Conservation (phyloP, 106 monocot species). For the Xerophyta viscosa region DNA sequence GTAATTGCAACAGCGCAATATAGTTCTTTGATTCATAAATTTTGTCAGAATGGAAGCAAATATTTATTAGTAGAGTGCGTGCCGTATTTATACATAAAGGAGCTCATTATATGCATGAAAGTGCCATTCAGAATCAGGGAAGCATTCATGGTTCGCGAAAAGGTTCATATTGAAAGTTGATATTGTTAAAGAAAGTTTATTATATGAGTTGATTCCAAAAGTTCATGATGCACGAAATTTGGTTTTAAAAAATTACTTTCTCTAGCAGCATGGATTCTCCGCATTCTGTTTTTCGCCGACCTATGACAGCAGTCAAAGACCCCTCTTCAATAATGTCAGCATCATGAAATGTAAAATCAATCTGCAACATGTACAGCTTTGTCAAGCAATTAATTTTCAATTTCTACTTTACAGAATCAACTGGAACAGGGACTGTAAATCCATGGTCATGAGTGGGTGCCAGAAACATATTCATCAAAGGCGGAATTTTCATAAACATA, state of each 20-base stretch:
- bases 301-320: constrained; percentile 44
- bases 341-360: constrained; percentile 79
- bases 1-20: background rate
- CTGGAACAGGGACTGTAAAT: background rate
- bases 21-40: background rate
- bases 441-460: background rate
- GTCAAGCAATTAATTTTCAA: background rate
- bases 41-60: no score
- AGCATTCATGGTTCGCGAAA: no score
- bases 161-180: no score
- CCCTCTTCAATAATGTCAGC: constrained; percentile 69
- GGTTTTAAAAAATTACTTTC: constrained; percentile 40
- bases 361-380: constrained; percentile 17
- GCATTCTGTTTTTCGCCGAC: constrained; percentile 46
- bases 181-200: no score
- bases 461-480: no score
- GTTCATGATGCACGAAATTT: no score
- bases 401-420: background rate
- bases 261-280: constrained; percentile 60
- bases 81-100: no score
- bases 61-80: no score
- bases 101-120: no score
- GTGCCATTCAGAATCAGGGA: no score
- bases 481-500: background rate
- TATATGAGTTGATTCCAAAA: no score